phyloP scores from a whole-genome alignment of 1,139 yeast genomes.

The Blastobotrys malaysiensis region DNA sequence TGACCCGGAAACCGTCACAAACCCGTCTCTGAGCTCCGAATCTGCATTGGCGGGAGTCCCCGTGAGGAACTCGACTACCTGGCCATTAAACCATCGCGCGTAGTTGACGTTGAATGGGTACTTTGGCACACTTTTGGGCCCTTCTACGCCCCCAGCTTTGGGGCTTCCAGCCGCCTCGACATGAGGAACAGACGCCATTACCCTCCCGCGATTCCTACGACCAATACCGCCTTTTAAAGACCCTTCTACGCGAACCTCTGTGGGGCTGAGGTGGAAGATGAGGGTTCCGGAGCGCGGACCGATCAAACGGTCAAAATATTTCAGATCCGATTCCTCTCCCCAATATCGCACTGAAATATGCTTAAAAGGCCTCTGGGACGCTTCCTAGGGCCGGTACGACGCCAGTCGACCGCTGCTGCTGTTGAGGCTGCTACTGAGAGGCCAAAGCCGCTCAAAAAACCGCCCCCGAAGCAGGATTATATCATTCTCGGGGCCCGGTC shows the following conservation, averaged over 20 bases:
- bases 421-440: neutral
- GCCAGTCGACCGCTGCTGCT: neutral
- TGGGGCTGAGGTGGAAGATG: neutral
- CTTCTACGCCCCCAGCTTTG: neutral
- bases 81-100: conserved; percentile 18
- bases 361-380: neutral
- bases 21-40: conserved; percentile 2
- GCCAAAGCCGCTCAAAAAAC: neutral
- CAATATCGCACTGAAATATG: neutral
- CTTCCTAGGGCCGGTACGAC: neutral
- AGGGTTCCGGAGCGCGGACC: too few species aligned
- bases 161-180: too few species aligned
- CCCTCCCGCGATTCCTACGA: neutral
- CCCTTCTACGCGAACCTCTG: too few species aligned
- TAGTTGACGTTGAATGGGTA: conserved; percentile 7
- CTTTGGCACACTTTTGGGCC: neutral
- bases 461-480: conserved; percentile 13
- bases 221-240: neutral
- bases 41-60: conserved; percentile 4
- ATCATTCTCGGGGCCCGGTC: conserved; percentile 27
- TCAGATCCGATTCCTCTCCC: neutral
- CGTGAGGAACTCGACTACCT: conserved; percentile 17
- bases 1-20: neutral
- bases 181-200: too few species aligned
- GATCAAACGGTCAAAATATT: neutral